These are phyloP conservation scores for Elaeis oleifera DNA, from an alignment of 202 grass and related monocot genomes.

Conservation along the genomic window DNA sequence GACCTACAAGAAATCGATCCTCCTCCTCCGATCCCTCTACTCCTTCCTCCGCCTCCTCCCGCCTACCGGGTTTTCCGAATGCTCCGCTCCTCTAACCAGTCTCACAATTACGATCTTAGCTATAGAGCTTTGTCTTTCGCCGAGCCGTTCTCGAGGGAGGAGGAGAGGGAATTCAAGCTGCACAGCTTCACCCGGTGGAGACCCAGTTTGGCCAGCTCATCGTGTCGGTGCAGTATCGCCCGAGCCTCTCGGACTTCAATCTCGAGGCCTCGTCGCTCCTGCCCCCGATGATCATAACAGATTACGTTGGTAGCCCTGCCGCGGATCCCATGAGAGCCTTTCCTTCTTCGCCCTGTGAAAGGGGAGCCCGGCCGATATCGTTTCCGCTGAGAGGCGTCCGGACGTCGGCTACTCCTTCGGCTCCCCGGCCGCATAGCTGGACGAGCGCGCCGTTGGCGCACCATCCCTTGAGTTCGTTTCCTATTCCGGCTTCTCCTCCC, in stretches of 20 bases:
- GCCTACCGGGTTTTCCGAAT: slow-evolving; percentile 63
- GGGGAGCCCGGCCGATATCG: slow-evolving; percentile 12
- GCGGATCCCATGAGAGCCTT: slow-evolving; percentile 61
- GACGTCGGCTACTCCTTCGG: slow-evolving; percentile 32
- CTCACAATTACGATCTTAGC: slow-evolving; percentile 81
- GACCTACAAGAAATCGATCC: slow-evolving; percentile 44
- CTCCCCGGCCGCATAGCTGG: slow-evolving; percentile 61
- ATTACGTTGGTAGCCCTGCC: slow-evolving; percentile 69
- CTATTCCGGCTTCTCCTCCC: neutral
- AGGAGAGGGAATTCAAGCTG: slow-evolving; percentile 46
- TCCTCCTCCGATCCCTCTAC: slow-evolving; percentile 24
- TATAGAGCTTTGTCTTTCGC: slow-evolving; percentile 55
- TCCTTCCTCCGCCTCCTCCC: slow-evolving; percentile 48
- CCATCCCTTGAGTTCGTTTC: slow-evolving; percentile 11
- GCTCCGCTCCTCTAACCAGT: slow-evolving; percentile 55
- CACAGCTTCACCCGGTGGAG: slow-evolving; percentile 53
- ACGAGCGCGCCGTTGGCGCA: slow-evolving; percentile 15
- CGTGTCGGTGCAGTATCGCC: slow-evolving; percentile 66
- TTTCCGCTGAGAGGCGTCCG: neutral
- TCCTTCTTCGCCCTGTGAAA: slow-evolving; percentile 53
- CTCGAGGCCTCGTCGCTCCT: slow-evolving; percentile 61
- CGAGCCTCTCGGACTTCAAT: slow-evolving; percentile 51
- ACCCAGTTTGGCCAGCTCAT: slow-evolving; percentile 61
- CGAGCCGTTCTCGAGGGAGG: slow-evolving; percentile 53
- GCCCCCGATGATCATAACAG: slow-evolving; percentile 52